Evolutionary conservation across 2,329 filamentous ascomycete species (phyloP), one percentile per base, ranked within the genome.

Genomic region (Tolypocladium nubicola): DNA sequence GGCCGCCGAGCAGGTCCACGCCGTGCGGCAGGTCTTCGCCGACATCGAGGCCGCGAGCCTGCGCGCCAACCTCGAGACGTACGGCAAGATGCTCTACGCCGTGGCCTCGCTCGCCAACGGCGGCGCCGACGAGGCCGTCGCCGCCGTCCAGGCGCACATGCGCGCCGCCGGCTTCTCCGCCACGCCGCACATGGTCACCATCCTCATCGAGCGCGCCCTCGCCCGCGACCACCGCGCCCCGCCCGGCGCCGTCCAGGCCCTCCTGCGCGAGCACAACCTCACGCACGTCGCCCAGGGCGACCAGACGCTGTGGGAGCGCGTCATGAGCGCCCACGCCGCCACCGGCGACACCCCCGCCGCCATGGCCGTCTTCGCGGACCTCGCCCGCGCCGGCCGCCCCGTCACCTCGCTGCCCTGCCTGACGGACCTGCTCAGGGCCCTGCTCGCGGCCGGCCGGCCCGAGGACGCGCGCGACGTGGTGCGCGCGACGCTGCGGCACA

Each of bases 101-200:
- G 67, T 74, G 13, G 63, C 71, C 19, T 65, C 65, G 10, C 67
- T 73, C 19, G 61, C 67, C 58, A 70, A 73, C 59, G 69, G 68
- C 53, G 73, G 68, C 43, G 71, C 75, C 30, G 73, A 73, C 47
- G 68, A 71, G 2, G 81, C 83, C 57, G 79, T 88, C 16, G 77
- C 79, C 50, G 77, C 77, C 1, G 77, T 93, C 9, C 76, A 90
- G 49, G 70, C 75, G 1, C 81, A 87, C 68, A 87, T 94, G 79
- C 72, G 73, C 54, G 63, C 65, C 7, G 72, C 76, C 30, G 78
- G 79, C 23, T 65, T 86, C 49, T 67, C 77, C 53, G 77, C 83
- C 2, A 81, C 81, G 4, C 71, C 82, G 1, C 80, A 90, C 63
- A 88, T 90, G 65, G 88, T 88, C 73, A 92, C 88, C 30, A 88